A percentile compares a stretch with the other conserved stretches of the same genome.
phyloP scores from a whole-genome alignment of 345 rosid species.

The Citrus australasica region DNA sequence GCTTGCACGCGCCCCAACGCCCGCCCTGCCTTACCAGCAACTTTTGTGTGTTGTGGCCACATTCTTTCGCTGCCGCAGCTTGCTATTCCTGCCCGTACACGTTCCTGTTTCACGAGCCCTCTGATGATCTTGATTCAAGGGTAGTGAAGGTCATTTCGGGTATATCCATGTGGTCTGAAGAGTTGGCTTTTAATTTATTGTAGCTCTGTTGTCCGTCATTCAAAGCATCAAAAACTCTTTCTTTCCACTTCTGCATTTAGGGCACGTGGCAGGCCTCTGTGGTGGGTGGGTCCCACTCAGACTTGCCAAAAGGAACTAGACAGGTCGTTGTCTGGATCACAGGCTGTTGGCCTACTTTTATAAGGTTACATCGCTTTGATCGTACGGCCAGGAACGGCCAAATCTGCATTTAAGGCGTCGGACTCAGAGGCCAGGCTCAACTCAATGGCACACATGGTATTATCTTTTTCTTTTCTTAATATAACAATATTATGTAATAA shows the following conservation, averaged over 20 bases:
- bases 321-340: slow-evolving; percentile 35
- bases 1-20: slow-evolving; percentile 23
- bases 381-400: slow-evolving; percentile 26
- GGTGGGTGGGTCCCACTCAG: slow-evolving; percentile 28
- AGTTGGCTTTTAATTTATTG: too few relatives aligned
- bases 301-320: slow-evolving; percentile 48
- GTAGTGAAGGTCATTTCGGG: background rate
- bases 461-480: too few relatives aligned
- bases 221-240: background rate
- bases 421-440: background rate
- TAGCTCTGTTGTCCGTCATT: background rate
- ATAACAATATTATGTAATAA: too few relatives aligned
- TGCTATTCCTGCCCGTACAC: slow-evolving; percentile 11
- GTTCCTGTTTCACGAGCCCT: background rate
- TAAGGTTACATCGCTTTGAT: slow-evolving; percentile 19
- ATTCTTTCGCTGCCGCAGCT: background rate
- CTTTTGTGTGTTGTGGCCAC: background rate
- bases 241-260: background rate
- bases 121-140: background rate
- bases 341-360: slow-evolving; percentile 26
- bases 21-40: background rate
- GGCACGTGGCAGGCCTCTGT: slow-evolving; percentile 33
- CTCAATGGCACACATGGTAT: too few relatives aligned
- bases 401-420: slow-evolving; percentile 2
- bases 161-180: too few relatives aligned